These are phyloP conservation scores for Ploettnerulaceae sp. DNA, from an alignment of 2,329 filamentous ascomycete species.

Conservation along the genomic window DNA sequence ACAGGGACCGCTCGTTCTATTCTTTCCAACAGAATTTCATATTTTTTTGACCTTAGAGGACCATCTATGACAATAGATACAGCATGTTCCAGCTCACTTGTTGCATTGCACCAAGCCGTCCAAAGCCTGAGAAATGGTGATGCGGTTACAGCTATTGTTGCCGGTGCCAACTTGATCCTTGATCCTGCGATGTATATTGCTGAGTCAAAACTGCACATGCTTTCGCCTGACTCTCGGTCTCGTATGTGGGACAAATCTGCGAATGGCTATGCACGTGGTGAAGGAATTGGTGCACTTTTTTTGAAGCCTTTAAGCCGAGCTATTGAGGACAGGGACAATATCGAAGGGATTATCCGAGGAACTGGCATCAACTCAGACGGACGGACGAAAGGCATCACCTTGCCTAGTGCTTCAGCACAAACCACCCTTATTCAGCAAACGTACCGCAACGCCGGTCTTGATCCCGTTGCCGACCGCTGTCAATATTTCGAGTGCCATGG, in stretches of 20 bases:
- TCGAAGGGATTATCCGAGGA: conserved; percentile 39
- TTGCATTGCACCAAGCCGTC: conserved; percentile 48
- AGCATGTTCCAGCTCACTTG: conserved; percentile 51
- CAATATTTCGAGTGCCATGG: conserved; percentile 30
- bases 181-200: conserved; percentile 8
- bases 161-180: conserved; percentile 34
- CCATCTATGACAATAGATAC: conserved; percentile 54
- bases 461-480: not conserved
- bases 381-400: conserved; percentile 36
- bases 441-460: conserved; percentile 14
- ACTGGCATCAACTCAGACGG: conserved; percentile 42
- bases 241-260: conserved; percentile 52
- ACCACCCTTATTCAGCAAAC: conserved; percentile 11
- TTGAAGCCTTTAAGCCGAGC: conserved; percentile 50
- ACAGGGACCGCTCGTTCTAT: conserved; percentile 36
- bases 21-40: conserved; percentile 49
- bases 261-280: conserved; percentile 60
- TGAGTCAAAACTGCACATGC: conserved; percentile 10
- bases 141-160: conserved; percentile 38
- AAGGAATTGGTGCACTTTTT: conserved; percentile 54
- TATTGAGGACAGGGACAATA: conserved; percentile 38
- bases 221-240: conserved; percentile 9
- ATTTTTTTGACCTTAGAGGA: conserved; percentile 44
- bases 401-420: conserved; percentile 43
- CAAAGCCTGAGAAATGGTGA: conserved; percentile 44